Percentiles rank a stretch among this genome's conserved stretches.
These are phyloP conservation scores for Elsinoe ampelina DNA, from an alignment of 2,329 filamentous ascomycete species.

Conservation along the genomic window DNA sequence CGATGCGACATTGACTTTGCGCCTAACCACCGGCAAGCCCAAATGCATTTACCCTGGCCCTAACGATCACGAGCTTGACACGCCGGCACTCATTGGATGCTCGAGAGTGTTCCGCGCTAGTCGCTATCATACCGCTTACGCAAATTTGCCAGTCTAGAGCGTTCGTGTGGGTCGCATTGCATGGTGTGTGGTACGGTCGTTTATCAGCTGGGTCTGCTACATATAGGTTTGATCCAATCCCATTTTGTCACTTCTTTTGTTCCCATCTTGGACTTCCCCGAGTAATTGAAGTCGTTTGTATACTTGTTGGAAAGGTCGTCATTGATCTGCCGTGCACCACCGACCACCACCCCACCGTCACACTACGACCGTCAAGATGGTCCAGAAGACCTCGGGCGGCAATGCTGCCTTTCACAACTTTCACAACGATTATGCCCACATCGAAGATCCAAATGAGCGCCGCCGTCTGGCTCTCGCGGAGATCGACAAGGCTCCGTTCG, in stretches of 20 bases:
- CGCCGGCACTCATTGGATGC: background rate
- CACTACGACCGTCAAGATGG: background rate
- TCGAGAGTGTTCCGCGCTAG: background rate
- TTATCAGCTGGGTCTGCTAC: background rate
- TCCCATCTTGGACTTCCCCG: background rate
- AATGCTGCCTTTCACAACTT: slow-evolving; percentile 69
- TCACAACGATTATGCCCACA: slow-evolving; percentile 60
- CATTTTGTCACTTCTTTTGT: background rate
- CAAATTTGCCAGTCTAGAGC: background rate
- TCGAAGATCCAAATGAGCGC: slow-evolving; percentile 65
- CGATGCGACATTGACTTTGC: background rate
- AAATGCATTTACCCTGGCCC: background rate
- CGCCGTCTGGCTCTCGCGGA: slow-evolving; percentile 70
- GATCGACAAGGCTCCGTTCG: slow-evolving; percentile 72
- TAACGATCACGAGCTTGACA: slow-evolving; percentile 5
- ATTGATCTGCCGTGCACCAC: too few relatives aligned
- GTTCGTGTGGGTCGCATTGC: background rate
- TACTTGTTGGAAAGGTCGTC: too few relatives aligned
- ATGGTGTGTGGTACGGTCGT: too few relatives aligned
- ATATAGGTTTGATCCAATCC: background rate
- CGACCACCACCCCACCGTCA: too few relatives aligned
- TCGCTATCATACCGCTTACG: background rate
- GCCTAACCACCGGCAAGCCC: background rate
- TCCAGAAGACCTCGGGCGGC: slow-evolving; percentile 46
- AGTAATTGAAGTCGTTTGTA: too few relatives aligned